A percentile compares a stretch with the other conserved stretches of the same genome.
phyloP scores from a whole-genome alignment of 495 filamentous ascomycete genomes.

The Podospora conica region DNA sequence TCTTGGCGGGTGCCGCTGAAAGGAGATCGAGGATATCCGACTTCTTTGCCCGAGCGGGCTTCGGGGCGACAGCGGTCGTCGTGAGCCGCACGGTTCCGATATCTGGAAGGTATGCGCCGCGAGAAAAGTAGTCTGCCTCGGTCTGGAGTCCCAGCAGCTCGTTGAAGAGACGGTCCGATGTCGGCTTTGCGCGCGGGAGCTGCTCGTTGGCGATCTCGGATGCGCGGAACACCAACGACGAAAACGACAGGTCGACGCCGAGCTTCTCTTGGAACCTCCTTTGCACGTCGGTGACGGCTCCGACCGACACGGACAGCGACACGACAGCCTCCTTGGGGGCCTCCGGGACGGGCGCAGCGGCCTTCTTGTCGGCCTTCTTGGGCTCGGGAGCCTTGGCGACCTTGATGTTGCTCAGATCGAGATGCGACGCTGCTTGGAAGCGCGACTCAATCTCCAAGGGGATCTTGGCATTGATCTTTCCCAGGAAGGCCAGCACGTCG shows the following conservation, averaged over 20 bases:
- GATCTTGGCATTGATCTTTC: slow-evolving; percentile 61
- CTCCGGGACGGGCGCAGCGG: slow-evolving; percentile 36
- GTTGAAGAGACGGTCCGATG: slow-evolving; percentile 80
- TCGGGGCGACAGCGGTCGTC: slow-evolving; percentile 20
- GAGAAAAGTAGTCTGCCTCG: slow-evolving; percentile 35
- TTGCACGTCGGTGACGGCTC: slow-evolving; percentile 71
- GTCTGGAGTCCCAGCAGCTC: slow-evolving; percentile 70
- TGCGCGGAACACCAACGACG: slow-evolving; percentile 79
- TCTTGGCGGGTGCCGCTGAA: slow-evolving; percentile 37
- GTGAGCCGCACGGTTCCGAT: slow-evolving; percentile 52
- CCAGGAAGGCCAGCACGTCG: slow-evolving; percentile 87
- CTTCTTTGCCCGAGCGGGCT: slow-evolving; percentile 33
- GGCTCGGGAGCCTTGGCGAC: slow-evolving; percentile 53
- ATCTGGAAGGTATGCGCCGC: slow-evolving; percentile 64
- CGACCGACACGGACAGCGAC: slow-evolving; percentile 68
- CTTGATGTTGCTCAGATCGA: slow-evolving; percentile 95
- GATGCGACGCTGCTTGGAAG: slow-evolving; percentile 67
- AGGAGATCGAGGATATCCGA: slow-evolving; percentile 77
- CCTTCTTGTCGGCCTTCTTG: slow-evolving; percentile 40
- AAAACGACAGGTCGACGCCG: slow-evolving; percentile 73
- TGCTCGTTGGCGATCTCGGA: slow-evolving; percentile 78
- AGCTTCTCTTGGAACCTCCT: slow-evolving; percentile 66
- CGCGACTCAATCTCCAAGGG: slow-evolving; percentile 61
- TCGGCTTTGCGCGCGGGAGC: slow-evolving; percentile 61
- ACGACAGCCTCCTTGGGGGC: slow-evolving; percentile 47